Conservation (phyloP, 2,329 filamentous ascomycete genomes). For the Penicillium sp. region DNA sequence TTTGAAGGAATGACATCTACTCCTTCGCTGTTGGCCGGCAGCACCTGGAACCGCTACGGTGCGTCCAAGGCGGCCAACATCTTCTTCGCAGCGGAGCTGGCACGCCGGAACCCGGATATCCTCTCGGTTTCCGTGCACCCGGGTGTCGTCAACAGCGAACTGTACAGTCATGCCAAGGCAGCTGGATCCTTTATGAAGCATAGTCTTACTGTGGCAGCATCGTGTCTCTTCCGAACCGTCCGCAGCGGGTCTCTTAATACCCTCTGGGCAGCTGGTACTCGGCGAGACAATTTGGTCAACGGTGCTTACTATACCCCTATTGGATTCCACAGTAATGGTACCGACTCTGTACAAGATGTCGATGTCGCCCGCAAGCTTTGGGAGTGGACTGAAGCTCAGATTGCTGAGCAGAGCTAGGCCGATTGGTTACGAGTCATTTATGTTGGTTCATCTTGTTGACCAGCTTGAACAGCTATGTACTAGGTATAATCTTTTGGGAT, state of each 20-base stretch:
- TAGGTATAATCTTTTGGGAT: background rate
- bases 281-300: slow-evolving; percentile 31
- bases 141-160: slow-evolving; percentile 42
- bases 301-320: slow-evolving; percentile 44
- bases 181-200: slow-evolving; percentile 23
- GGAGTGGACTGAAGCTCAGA: slow-evolving; percentile 44
- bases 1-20: slow-evolving; percentile 39
- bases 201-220: slow-evolving; percentile 17
- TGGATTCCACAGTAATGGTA: slow-evolving; percentile 31
- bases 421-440: background rate
- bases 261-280: slow-evolving; percentile 39
- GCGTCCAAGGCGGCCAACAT: slow-evolving; percentile 50
- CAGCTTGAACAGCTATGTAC: background rate
- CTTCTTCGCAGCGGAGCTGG: slow-evolving; percentile 43
- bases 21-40: slow-evolving; percentile 28
- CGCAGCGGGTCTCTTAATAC: slow-evolving; percentile 39
- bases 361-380: slow-evolving; percentile 36
- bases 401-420: slow-evolving; percentile 18
- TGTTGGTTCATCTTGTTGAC: background rate
- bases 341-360: slow-evolving; percentile 29
- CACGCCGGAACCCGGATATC: slow-evolving; percentile 32
- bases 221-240: slow-evolving; percentile 30
- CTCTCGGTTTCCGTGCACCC: slow-evolving; percentile 49
- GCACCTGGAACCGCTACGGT: slow-evolving; percentile 47
- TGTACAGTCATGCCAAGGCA: slow-evolving; percentile 35